Conservation (phyloP, 2,329 filamentous ascomycete genomes). For the Venturia oleaginea region DNA sequence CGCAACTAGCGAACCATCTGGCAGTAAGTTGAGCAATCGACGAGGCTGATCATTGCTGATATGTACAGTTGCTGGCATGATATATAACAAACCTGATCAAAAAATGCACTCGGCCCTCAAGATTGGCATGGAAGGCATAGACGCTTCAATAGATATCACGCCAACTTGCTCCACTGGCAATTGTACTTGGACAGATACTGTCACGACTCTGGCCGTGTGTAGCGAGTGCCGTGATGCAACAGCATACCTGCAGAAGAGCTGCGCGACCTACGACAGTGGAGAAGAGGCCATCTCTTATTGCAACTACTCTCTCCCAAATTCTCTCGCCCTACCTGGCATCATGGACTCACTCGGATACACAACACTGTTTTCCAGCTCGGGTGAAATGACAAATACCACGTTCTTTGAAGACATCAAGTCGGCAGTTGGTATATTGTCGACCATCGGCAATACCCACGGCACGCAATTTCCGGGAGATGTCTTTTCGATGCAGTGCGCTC, state of each 20-base stretch:
- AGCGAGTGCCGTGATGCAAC: background rate
- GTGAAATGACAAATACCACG: background rate
- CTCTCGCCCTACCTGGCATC: background rate
- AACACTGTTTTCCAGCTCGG: background rate
- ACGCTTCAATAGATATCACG: background rate
- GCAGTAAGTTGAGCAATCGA: background rate
- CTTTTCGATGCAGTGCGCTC: background rate
- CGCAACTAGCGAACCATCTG: background rate
- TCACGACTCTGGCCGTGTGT: background rate
- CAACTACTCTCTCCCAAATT: background rate
- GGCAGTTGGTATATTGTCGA: background rate
- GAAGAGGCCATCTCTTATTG: background rate
- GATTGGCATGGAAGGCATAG: background rate
- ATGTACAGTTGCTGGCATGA: background rate
- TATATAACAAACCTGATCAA: background rate
- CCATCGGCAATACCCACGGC: background rate
- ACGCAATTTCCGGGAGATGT: background rate
- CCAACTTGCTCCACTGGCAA: background rate
- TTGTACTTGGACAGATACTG: background rate
- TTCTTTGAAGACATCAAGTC: background rate
- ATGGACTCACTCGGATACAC: background rate
- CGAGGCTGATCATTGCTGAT: background rate
- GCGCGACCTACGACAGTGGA: background rate
- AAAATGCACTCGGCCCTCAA: background rate
- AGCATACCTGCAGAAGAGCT: background rate